A percentile compares a stretch with the other conserved stretches of the same genome.
phyloP scores from a whole-genome alignment of 1,139 yeast species.

The Blastobotrys buckinghamii region DNA sequence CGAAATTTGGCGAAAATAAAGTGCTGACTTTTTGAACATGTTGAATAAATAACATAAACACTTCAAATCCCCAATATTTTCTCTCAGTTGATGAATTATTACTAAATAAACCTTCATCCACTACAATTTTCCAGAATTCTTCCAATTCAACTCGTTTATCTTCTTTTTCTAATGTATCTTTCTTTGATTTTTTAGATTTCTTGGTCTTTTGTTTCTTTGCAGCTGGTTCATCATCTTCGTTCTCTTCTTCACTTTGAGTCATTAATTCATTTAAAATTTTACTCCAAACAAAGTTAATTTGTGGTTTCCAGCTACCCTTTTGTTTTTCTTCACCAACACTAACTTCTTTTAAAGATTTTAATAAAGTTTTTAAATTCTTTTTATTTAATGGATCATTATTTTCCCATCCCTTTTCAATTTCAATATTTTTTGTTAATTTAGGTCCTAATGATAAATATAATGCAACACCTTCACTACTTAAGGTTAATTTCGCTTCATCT shows the following conservation, averaged over 20 bases:
- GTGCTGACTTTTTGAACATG: constrained; percentile 32
- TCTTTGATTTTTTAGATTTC: constrained; percentile 25
- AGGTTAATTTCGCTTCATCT: constrained; percentile 49
- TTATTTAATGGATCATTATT: constrained; percentile 63
- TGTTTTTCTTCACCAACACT: constrained; percentile 35
- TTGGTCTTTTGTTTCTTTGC: constrained; percentile 23
- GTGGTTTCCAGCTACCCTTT: constrained; percentile 56
- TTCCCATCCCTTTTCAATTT: constrained; percentile 51
- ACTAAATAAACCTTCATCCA: constrained; percentile 77
- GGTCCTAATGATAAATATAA: constrained; percentile 49
- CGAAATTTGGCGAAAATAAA: constrained; percentile 63
- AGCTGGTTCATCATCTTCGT: constrained; percentile 10
- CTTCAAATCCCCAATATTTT: constrained; percentile 80
- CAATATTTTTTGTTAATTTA: constrained; percentile 23
- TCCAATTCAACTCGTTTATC: constrained; percentile 33
- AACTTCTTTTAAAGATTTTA: constrained; percentile 63
- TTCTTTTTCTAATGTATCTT: constrained; percentile 28
- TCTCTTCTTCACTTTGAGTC: constrained; percentile 20
- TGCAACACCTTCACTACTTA: constrained; percentile 78
- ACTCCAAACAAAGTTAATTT: constrained; percentile 80
- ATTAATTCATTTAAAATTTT: constrained; percentile 46
- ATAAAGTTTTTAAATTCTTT: constrained; percentile 55
- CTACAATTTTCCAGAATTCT: constrained; percentile 75
- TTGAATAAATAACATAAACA: constrained; percentile 49
- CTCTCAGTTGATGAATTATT: constrained; percentile 78